Evolutionary conservation across 371 early-diverging fungal genomes (phyloP).

Genomic region (Mucor indicus): DNA sequence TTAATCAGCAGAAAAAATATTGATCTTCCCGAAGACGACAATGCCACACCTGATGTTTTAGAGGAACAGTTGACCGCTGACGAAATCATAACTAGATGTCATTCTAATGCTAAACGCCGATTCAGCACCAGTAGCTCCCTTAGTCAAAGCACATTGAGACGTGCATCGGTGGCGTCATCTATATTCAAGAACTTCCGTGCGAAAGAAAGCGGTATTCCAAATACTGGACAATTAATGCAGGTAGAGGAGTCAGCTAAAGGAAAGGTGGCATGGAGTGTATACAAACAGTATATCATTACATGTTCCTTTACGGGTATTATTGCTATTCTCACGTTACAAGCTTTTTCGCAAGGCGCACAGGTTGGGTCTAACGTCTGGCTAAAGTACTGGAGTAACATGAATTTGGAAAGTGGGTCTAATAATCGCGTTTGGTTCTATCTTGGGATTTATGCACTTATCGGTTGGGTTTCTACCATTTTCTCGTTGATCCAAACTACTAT

Average conservation of each 20-base stretch:
- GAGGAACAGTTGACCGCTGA: slow-evolving; percentile 8
- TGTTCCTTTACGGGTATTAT: slow-evolving; percentile 59
- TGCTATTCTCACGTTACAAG: slow-evolving; percentile 52
- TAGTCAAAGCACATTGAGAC: slow-evolving; percentile 20
- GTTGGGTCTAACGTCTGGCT: slow-evolving; percentile 68
- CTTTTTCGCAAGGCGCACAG: slow-evolving; percentile 52
- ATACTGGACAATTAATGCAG: slow-evolving; percentile 48
- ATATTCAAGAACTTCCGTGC: background rate
- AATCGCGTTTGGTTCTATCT: slow-evolving; percentile 57
- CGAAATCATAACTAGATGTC: too few species aligned
- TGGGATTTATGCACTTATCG: slow-evolving; percentile 76
- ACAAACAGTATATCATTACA: slow-evolving; percentile 70
- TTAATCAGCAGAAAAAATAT: too few species aligned
- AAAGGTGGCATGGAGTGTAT: slow-evolving; percentile 65
- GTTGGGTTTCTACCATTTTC: slow-evolving; percentile 60
- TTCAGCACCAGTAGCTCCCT: slow-evolving; percentile 17
- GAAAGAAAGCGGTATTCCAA: background rate
- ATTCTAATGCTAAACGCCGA: slow-evolving; percentile 17
- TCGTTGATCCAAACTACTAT: slow-evolving; percentile 69
- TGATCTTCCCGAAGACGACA: too few species aligned
- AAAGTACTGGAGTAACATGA: slow-evolving; percentile 62
- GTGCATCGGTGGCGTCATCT: slow-evolving; percentile 2
- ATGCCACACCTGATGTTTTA: too few species aligned
- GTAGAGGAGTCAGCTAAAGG: slow-evolving; percentile 78
- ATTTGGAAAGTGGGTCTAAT: slow-evolving; percentile 27